These are phyloP conservation scores for Athelia sp. DNA, from an alignment of 1,284 basidiomycete genomes.

Conservation along the genomic window DNA sequence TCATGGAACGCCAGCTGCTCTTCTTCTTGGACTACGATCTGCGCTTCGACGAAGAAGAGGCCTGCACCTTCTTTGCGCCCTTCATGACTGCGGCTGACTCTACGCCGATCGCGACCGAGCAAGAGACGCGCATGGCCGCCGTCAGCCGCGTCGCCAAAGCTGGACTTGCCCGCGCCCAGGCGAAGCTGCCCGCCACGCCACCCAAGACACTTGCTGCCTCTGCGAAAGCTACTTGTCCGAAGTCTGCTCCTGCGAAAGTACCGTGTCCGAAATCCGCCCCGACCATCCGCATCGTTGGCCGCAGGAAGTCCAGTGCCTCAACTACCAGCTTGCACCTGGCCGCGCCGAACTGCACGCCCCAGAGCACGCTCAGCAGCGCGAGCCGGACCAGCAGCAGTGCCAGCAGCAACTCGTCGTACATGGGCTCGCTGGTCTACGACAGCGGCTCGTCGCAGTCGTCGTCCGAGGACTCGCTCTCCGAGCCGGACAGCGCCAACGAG, in stretches of 20 bases:
- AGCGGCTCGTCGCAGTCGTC: slow-evolving; percentile 57
- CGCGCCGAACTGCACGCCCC: slow-evolving; percentile 27
- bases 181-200: slow-evolving; percentile 36
- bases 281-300: slow-evolving; percentile 50
- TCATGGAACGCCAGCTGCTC: slow-evolving; percentile 95
- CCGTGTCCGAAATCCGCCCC: slow-evolving; percentile 31
- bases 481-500: slow-evolving; percentile 41
- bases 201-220: slow-evolving; percentile 26
- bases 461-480: slow-evolving; percentile 43
- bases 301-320: slow-evolving; percentile 46
- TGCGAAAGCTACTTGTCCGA: slow-evolving; percentile 20
- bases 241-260: slow-evolving; percentile 28
- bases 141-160: slow-evolving; percentile 56
- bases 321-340: slow-evolving; percentile 19
- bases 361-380: slow-evolving; percentile 33
- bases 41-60: slow-evolving; percentile 78
- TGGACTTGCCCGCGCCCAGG: slow-evolving; percentile 50
- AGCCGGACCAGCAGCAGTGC: slow-evolving; percentile 32
- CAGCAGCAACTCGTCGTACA: slow-evolving; percentile 53
- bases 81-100: slow-evolving; percentile 41
- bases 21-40: slow-evolving; percentile 88
- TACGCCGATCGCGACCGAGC: slow-evolving; percentile 20
- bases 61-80: slow-evolving; percentile 54
- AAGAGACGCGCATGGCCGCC: slow-evolving; percentile 45
- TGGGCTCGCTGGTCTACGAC: slow-evolving; percentile 59